Evolutionary conservation across 305 asterid genomes (phyloP).

Genomic region (Fraxinus sp.): DNA sequence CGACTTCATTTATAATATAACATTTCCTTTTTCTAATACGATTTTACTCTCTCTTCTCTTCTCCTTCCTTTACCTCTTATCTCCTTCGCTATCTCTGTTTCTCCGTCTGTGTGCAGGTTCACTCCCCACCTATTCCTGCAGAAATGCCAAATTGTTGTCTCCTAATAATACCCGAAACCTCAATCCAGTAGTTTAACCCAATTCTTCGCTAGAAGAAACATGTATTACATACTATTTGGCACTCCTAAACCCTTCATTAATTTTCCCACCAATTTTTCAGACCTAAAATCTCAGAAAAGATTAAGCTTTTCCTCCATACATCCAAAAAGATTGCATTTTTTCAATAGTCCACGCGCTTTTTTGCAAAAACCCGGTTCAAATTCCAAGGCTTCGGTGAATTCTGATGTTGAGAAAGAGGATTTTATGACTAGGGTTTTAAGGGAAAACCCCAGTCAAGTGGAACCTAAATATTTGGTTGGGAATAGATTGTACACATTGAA

Average conservation of each 20-base stretch:
- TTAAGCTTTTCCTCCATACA: slow-evolving; percentile 26
- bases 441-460: slow-evolving; percentile 92
- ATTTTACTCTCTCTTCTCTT: too few relatives aligned
- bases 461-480: slow-evolving; percentile 74
- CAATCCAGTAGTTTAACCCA: neutral
- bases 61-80: neutral
- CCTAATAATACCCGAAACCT: slow-evolving; percentile 26
- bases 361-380: slow-evolving; percentile 42
- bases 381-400: slow-evolving; percentile 33
- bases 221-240: slow-evolving; percentile 45
- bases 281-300: slow-evolving; percentile 23
- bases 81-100: neutral
- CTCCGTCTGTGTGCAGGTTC: neutral
- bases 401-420: slow-evolving; percentile 59
- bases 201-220: slow-evolving; percentile 26
- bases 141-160: slow-evolving; percentile 16
- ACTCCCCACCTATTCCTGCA: neutral
- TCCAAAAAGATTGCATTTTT: slow-evolving; percentile 31
- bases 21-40: too few relatives aligned
- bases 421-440: slow-evolving; percentile 81
- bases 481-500: slow-evolving; percentile 64
- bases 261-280: slow-evolving; percentile 38
- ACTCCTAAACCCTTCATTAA: slow-evolving; percentile 41
- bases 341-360: slow-evolving; percentile 35
- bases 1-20: too few relatives aligned